Evolutionary conservation across 345 rosid species (phyloP).

Genomic region (Aurinia saxatilis): DNA sequence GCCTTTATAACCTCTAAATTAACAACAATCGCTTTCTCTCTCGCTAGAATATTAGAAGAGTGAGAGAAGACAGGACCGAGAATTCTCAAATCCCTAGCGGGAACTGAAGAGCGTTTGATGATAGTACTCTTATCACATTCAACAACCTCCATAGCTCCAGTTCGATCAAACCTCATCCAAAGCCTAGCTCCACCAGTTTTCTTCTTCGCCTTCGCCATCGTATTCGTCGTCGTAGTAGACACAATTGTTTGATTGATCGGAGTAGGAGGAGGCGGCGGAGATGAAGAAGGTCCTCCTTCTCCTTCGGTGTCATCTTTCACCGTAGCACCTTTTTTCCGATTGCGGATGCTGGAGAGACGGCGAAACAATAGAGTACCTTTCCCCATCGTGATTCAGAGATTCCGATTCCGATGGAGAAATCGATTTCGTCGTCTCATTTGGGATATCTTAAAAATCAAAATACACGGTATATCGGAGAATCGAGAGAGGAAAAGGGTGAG

Average conservation of each 20-base stretch:
- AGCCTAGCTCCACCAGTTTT: slow-evolving; percentile 81
- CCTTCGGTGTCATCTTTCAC: slow-evolving; percentile 19
- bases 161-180: slow-evolving; percentile 84
- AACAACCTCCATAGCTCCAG: slow-evolving; percentile 68
- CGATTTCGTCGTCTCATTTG: too few relatives aligned
- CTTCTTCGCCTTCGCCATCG: slow-evolving; percentile 62
- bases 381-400: slow-evolving; percentile 35
- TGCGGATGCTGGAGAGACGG: slow-evolving; percentile 38
- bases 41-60: slow-evolving; percentile 79
- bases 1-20: slow-evolving; percentile 79
- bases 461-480: too few relatives aligned
- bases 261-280: slow-evolving; percentile 21
- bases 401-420: too few relatives aligned
- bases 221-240: too few relatives aligned
- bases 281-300: slow-evolving; percentile 13
- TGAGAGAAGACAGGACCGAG: slow-evolving; percentile 92
- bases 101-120: slow-evolving; percentile 64
- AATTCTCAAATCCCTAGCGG: slow-evolving; percentile 89
- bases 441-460: too few relatives aligned
- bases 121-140: slow-evolving; percentile 82
- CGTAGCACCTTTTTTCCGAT: slow-evolving; percentile 30
- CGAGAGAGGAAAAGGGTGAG: too few relatives aligned
- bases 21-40: slow-evolving; percentile 89
- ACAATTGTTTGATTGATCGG: background rate
- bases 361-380: slow-evolving; percentile 39